Percentiles rank a stretch among this genome's conserved stretches.
Conservation (phyloP, 495 filamentous ascomycete genomes). For the Echria macrotheca region DNA sequence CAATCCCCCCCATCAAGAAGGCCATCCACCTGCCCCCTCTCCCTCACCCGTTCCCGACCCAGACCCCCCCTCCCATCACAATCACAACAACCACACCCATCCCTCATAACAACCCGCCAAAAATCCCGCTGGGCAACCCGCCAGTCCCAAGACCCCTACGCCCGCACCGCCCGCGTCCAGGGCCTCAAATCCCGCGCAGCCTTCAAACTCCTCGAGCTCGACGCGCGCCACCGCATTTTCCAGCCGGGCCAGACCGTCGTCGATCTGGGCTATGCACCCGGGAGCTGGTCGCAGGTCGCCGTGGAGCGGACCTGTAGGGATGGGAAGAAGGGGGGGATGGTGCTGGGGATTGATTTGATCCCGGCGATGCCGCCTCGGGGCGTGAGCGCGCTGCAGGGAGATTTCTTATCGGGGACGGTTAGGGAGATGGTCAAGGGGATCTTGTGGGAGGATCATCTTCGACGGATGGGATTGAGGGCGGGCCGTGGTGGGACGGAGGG, state of each 20-base stretch:
- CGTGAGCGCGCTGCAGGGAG: conserved; percentile 87
- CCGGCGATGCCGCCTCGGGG: conserved; percentile 85
- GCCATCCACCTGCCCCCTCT: background rate
- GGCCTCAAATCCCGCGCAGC: conserved; percentile 84
- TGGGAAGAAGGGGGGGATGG: conserved; percentile 66
- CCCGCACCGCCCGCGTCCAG: conserved; percentile 63
- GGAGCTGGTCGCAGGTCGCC: conserved; percentile 96
- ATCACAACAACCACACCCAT: conserved; percentile 5
- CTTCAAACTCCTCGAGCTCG: conserved; percentile 87
- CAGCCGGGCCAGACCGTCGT: conserved; percentile 74
- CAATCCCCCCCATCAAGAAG: background rate
- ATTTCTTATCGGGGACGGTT: conserved; percentile 69
- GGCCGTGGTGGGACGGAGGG: conserved; percentile 40
- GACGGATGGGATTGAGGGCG: no score
- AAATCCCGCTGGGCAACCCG: conserved; percentile 77
- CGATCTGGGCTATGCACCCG: conserved; percentile 90
- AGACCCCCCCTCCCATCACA: background rate
- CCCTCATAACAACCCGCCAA: conserved; percentile 48
- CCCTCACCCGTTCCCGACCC: background rate
- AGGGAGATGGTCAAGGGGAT: conserved; percentile 70
- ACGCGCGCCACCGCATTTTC: conserved; percentile 76
- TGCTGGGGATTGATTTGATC: conserved; percentile 89
- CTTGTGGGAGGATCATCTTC: conserved; percentile 64
- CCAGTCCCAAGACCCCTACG: conserved; percentile 64
- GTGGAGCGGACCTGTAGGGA: conserved; percentile 66